Evolutionary conservation across 1,284 basidiomycete species (phyloP), one percentile per base, ranked within the genome.

Genomic region (Laetiporus sulphureus): DNA sequence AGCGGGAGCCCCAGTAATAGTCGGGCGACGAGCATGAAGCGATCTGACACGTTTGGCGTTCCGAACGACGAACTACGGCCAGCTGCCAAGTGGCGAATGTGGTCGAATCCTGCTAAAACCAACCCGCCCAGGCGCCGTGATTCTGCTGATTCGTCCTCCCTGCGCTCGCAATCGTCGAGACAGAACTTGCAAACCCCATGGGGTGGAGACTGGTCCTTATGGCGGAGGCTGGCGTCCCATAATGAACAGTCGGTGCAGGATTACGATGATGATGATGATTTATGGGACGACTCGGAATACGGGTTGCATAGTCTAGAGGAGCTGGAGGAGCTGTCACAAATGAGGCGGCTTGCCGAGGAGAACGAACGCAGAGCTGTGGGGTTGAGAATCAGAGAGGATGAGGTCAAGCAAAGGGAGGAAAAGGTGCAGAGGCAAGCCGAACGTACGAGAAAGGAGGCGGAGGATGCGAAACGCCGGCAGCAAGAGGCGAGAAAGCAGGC

Each of bases 281-380:
- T 37, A 13, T 38, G 22, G 27, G 15, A 47, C 18, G 50, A 49
- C 41, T n/a, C n/a, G n/a, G 62, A 60, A 21, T 61, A 63, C 33
- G 61, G 59, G 35, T 47, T 58, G 18, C 61, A 63, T 15, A 41
- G 49, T 19, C 42, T 53, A 11, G 50, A 48, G 47, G 35, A 27
- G 24, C 15, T 10, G 19, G 19, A 11, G 20, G 32, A 15, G 29
- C 27, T 4, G 4, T 3, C 11, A 19, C 31, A 10, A 16, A 32
- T 20, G n/a, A n/a, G n/a, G n/a, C n/a, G n/a, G n/a, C n/a, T n/a
- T n/a, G 36, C 36, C 23, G 49, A 43, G 45, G 46, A 41, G 33
- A 40, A 37, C 29, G 31, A 37, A 5, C 30, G 38, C 7, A 37
- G 33, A 23, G 40, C 36, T 20, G 46, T 48, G 35, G 51, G 54